Percentiles rank a stretch among this genome's conserved stretches.
Evolutionary conservation across 225 moss, liverwort and hornwort genomes (phyloP).

Genomic region (Takakia lepidozioides): DNA sequence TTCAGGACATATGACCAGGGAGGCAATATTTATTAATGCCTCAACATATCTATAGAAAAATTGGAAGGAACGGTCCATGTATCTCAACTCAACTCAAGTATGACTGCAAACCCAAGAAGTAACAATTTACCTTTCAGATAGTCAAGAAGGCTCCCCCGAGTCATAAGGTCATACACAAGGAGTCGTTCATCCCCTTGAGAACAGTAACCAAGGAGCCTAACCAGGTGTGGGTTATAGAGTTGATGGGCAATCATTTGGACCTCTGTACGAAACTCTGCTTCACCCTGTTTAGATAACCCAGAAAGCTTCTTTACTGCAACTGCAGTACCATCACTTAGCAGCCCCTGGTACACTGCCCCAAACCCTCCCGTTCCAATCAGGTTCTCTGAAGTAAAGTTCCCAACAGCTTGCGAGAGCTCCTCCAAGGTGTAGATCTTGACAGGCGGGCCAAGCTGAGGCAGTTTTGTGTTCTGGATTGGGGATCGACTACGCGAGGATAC

Average conservation of each 20-base stretch:
- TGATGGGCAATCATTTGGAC: conserved; percentile 23
- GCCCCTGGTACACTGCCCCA: conserved; percentile 15
- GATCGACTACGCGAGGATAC: neutral
- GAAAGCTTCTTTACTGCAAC: conserved; percentile 17
- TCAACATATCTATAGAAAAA: no score
- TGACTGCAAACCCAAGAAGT: no score
- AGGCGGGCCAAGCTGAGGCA: neutral
- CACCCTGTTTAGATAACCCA: conserved; percentile 12
- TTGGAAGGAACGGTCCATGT: no score
- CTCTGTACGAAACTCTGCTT: conserved; percentile 20
- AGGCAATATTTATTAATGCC: no score
- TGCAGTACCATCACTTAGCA: conserved; percentile 15
- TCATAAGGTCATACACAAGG: conserved; percentile 19
- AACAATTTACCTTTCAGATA: conserved; percentile 21
- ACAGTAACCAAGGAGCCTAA: conserved; percentile 17
- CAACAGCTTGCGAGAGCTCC: conserved; percentile 12
- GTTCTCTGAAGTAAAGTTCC: conserved; percentile 6
- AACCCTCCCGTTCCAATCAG: conserved; percentile 20
- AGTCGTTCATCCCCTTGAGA: conserved; percentile 17
- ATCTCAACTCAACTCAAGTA: no score
- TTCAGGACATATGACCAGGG: no score
- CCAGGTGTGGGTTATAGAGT: conserved; percentile 15
- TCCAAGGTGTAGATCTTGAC: conserved; percentile 5
- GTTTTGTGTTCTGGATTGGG: neutral
- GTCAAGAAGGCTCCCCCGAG: conserved; percentile 19